These are phyloP conservation scores for Ophiobolus disseminans DNA, from an alignment of 2,329 filamentous ascomycete species.

Conservation along the genomic window DNA sequence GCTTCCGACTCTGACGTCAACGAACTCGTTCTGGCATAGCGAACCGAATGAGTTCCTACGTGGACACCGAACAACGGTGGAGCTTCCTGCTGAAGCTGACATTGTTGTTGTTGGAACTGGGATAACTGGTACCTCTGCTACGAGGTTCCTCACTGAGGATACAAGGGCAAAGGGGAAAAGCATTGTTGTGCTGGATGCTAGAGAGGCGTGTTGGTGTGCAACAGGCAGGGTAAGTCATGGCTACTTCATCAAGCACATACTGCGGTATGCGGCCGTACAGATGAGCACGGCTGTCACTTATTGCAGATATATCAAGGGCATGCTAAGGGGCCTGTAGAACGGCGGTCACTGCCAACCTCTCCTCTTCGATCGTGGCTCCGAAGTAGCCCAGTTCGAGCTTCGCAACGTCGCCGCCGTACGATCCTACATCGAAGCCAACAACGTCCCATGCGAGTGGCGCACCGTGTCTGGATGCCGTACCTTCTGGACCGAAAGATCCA, in stretches of 20 bases:
- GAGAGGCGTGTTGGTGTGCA: slow-evolving; percentile 83
- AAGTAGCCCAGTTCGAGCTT: slow-evolving; percentile 75
- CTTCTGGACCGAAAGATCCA: slow-evolving; percentile 64
- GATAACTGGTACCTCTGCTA: slow-evolving; percentile 77
- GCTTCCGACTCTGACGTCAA: slow-evolving; percentile 68
- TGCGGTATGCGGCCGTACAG: neutral
- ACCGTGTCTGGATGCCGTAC: slow-evolving; percentile 68
- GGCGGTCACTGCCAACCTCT: slow-evolving; percentile 75
- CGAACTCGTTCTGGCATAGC: slow-evolving; percentile 75
- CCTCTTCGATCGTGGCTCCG: slow-evolving; percentile 66
- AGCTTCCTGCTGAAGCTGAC: slow-evolving; percentile 69
- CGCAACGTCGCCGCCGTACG: slow-evolving; percentile 69
- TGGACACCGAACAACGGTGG: slow-evolving; percentile 70
- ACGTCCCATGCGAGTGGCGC: slow-evolving; percentile 74
- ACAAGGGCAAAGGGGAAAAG: slow-evolving; percentile 53
- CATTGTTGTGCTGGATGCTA: slow-evolving; percentile 78
- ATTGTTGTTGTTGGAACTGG: slow-evolving; percentile 77
- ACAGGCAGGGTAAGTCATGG: slow-evolving; percentile 70
- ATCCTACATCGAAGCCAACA: slow-evolving; percentile 62
- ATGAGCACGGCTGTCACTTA: neutral
- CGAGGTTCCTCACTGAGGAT: slow-evolving; percentile 64
- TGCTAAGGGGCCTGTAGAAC: slow-evolving; percentile 44
- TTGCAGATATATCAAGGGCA: neutral
- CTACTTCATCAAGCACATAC: neutral
- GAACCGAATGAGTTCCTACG: slow-evolving; percentile 69